Percentiles rank a stretch among this genome's conserved stretches.
These are phyloP conservation scores for Fusarium scirpi DNA, from an alignment of 2,329 filamentous ascomycete species.

Conservation along the genomic window DNA sequence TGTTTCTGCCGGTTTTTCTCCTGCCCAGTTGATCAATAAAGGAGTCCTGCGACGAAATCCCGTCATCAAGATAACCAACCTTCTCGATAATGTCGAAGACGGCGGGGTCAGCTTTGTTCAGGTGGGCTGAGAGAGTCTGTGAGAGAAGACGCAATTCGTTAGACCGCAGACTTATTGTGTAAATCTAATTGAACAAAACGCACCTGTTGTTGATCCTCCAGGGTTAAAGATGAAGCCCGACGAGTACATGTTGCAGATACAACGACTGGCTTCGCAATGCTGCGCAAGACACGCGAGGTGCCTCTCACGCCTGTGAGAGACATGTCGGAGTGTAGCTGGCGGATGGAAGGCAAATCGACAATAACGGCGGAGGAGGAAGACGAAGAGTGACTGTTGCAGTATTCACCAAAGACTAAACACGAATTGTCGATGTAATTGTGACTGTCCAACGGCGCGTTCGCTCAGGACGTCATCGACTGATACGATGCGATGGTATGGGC, in stretches of 20 bases:
- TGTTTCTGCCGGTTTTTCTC: conserved; percentile 97
- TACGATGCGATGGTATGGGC: conserved; percentile 24
- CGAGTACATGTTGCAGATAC: conserved; percentile 44
- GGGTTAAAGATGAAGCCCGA: conserved; percentile 59
- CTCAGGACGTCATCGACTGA: conserved; percentile 47
- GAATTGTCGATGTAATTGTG: conserved; percentile 20
- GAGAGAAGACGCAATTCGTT: conserved; percentile 17
- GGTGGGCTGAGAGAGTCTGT: conserved; percentile 81
- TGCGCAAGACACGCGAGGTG: conserved; percentile 61
- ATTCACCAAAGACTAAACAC: conserved; percentile 14
- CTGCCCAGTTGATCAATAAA: conserved; percentile 57
- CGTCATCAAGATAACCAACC: conserved; percentile 61
- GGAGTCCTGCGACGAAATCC: too few species aligned
- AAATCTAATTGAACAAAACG: conserved; percentile 39
- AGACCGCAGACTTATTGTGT: conserved; percentile 24
- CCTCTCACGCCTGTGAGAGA: conserved; percentile 61
- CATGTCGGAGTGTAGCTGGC: conserved; percentile 54
- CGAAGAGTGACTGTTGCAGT: background rate
- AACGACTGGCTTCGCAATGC: conserved; percentile 51
- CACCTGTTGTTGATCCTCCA: conserved; percentile 72
- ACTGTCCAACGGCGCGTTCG: conserved; percentile 25
- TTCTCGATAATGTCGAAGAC: conserved; percentile 93
- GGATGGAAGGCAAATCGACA: conserved; percentile 5
- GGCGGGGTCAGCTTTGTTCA: conserved; percentile 86
- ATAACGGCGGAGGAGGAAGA: background rate